These are phyloP conservation scores for Cladosporium velox DNA, from an alignment of 2,329 filamentous ascomycete genomes.

Conservation along the genomic window DNA sequence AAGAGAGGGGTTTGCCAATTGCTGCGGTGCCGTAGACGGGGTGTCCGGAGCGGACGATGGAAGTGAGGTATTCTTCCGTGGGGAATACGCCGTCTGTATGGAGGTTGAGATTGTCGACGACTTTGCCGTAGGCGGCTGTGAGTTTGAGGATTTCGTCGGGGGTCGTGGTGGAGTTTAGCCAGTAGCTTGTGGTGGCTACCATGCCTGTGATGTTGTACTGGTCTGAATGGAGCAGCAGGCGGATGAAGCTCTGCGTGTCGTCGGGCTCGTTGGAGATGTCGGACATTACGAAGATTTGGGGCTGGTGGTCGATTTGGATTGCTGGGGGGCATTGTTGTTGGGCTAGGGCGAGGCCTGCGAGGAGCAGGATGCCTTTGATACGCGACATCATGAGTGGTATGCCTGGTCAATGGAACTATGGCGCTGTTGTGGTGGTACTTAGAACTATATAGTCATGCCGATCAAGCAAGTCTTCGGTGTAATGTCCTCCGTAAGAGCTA, in stretches of 20 bases:
- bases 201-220: slow-evolving; percentile 32
- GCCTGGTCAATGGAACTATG: neutral
- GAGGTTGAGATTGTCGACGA: slow-evolving; percentile 45
- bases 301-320: slow-evolving; percentile 26
- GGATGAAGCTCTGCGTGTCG: slow-evolving; percentile 33
- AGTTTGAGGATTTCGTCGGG: slow-evolving; percentile 34
- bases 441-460: neutral
- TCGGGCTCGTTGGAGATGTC: slow-evolving; percentile 36
- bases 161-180: slow-evolving; percentile 30
- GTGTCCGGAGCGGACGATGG: slow-evolving; percentile 40
- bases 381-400: no score
- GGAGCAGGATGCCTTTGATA: neutral
- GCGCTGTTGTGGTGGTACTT: neutral
- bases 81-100: slow-evolving; percentile 41
- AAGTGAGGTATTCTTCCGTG: slow-evolving; percentile 26
- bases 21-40: slow-evolving; percentile 43
- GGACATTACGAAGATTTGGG: slow-evolving; percentile 33
- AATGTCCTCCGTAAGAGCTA: neutral
- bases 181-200: slow-evolving; percentile 30
- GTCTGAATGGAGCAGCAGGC: slow-evolving; percentile 31
- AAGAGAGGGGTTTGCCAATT: slow-evolving; percentile 32
- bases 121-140: slow-evolving; percentile 34
- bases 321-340: slow-evolving; percentile 24
- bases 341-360: slow-evolving; percentile 3
- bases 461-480: neutral